Base-by-base conservation (phyloP, 1,284 basidiomycete species). In the Puccinia hordei region DNA sequence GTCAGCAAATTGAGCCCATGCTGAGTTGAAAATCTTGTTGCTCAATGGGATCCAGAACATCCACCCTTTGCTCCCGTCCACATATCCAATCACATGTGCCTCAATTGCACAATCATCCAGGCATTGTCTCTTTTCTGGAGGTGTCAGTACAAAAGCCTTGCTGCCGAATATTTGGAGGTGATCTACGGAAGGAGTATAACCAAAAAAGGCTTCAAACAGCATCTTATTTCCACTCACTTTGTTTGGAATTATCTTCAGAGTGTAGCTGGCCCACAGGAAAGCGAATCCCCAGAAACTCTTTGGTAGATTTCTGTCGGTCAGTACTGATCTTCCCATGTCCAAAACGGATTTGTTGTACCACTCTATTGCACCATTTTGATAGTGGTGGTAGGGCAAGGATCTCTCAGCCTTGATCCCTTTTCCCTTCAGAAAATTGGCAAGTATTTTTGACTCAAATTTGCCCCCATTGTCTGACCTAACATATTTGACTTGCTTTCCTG, bases 301-400 rank as follows among this genome's bases (percentile, higher is more conserved):
- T 5, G 51, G 51, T 17, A 76, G 22, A 0, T 30, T 10, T 2
- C 38, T 53, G 24, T 41, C 19, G 15, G 41, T 38, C 2, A 65
- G 59, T 1, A 76, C 15, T 19, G 73, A 41, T 2, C 73, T 4
- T 0, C 57, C 59, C 73, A 65, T 63, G 13, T 76, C 73, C 22
- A 35, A 44, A 8, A 76, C 33, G 1, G 59, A 65, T 24, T 41
- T 2, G 24, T 63, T 76, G 38, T 27, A 63, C 35, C 59, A 2
- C 30, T 76, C 73, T 1, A 65, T 53, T 2, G 35, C 41, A 22
- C 73, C 73, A 27, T 76, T 76, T 35, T 76, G 73, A 24, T 76
- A 61, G 63, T 76, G 73, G 19, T 63, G 33, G 73, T 76, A 76
- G 6, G 74, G 44, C 1, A 66, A 17, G 19, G 59, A 66, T 5